Evolutionary conservation across 1,139 yeast genomes (phyloP), one percentile per base, ranked within the genome.

Genomic region (Saccharomyces pastorianus): DNA sequence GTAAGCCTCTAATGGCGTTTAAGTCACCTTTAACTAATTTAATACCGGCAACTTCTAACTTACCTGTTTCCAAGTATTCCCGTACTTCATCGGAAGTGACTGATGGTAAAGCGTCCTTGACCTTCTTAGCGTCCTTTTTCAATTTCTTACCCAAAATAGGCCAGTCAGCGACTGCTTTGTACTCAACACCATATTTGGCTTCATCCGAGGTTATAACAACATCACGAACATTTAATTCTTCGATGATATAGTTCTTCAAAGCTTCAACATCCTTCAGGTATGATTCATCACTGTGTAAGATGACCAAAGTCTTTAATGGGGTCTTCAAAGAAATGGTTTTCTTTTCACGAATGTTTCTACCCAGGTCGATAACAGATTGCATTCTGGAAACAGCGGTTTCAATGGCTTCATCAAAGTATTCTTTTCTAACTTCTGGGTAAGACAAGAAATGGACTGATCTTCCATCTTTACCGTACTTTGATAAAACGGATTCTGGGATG

Each of bases 161-260:
- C 99, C 99, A 95, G 76, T 95, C 99, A 49, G 99, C 99, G 71
- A 88, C 95, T 50, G 93, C 97, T 58, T 81, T 82, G 77, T 91
- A 93, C 68, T 85, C 88, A 59, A 95, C 98, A 64, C 93, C 95
- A 68, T 90, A 91, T 67, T 85, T 84, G 64, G 80, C 85, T 76
- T 95, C 99, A 68, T 93, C 97, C 29, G 89, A 79, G 32, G 98
- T 90, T 64, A 95, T 85, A 64, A 89, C 76, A 56, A 95, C 73
- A 64, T 88, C 93, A 72, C 97, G 86, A 56, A 95, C 87, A 68
- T 95, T 95, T 71, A 95, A 81, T 75, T 95, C 99, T 64, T 91
- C 98, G 59, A 80, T 72, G 61, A 95, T 86, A 74, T 91, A 93
- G 49, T 77, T 76, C 73, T 87, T 79, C 72, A 95, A 79, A 8